A percentile compares a stretch with the other conserved stretches of the same genome.
These are phyloP conservation scores for Filobasidium uniguttulatum DNA, from an alignment of 1,284 basidiomycete species.

Conservation along the genomic window DNA sequence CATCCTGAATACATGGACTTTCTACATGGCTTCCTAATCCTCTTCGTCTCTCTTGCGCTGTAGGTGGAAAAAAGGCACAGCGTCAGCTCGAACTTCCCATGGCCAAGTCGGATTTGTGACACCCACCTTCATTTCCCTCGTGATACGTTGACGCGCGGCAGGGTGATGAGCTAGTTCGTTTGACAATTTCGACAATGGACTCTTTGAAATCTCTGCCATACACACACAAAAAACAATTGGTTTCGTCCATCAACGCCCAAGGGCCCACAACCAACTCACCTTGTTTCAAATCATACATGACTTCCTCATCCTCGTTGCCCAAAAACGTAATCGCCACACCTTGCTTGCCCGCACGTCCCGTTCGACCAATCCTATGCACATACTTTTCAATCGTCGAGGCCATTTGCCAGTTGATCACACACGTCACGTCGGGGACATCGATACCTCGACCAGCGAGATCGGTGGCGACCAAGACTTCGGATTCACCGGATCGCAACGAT, in stretches of 20 bases:
- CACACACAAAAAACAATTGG: constrained; percentile 9
- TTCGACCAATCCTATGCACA: constrained; percentile 94
- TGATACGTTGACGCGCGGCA: constrained; percentile 71
- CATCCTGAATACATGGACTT: too few relatives aligned
- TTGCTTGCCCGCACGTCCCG: constrained; percentile 89
- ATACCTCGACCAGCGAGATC: constrained; percentile 97
- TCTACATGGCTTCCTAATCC: too few relatives aligned
- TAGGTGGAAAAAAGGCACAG: not conserved
- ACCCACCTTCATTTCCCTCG: constrained; percentile 66
- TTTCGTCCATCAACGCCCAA: not conserved
- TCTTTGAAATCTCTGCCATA: constrained; percentile 66
- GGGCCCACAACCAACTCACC: constrained; percentile 9
- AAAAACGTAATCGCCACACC: constrained; percentile 91
- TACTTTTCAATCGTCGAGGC: constrained; percentile 89
- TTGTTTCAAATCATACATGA: constrained; percentile 58
- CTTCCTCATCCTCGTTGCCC: constrained; percentile 87
- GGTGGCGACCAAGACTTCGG: constrained; percentile 82
- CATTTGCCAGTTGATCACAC: constrained; percentile 98
- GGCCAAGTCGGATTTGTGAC: not conserved
- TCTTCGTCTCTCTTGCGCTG: constrained; percentile 18
- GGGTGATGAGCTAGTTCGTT: constrained; percentile 78
- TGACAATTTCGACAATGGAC: constrained; percentile 77
- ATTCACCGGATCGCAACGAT: constrained; percentile 66
- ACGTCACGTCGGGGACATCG: constrained; percentile 87
- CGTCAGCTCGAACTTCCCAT: not conserved